Evolutionary conservation across 495 filamentous ascomycete species (phyloP), one percentile per base, ranked within the genome.

Genomic region (Penicillium maclennaniae): DNA sequence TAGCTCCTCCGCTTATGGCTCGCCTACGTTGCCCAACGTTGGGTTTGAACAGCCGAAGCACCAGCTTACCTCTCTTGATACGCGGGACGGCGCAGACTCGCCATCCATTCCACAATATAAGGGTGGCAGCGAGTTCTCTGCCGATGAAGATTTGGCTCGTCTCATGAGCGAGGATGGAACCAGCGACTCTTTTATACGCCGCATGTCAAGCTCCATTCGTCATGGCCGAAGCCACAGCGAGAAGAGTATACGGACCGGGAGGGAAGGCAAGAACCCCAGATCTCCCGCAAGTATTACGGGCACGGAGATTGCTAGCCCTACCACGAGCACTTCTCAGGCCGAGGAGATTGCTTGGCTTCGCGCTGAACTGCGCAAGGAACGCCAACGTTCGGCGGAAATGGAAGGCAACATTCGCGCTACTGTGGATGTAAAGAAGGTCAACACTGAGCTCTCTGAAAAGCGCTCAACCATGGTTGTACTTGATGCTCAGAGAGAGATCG

Each of bases 381-480:
- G 88, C 58, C 85, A 92, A 62, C 81, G 85, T 39, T 85, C 89
- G 37, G 81, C 85, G 2, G 91, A 97, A 61, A 81, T 97, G 49
- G 92, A 99, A 63, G 71, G 81, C 19, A 78, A 83, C 37, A 70
- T 86, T 53, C 80, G 81, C 50, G 79, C 83, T 15, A 87, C 87
- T 17, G 87, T 87, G 20, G 89, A 91, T 58, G 83, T 96, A 31
- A 89, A 91, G 65, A 86, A 83, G 51, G 80, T 93, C 26, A 91
- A 92, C 62, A 89, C 85, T 39, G 92, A 91, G 61, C 75, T 99
- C 12, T 79, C 87, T 31, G 91, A 97, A 70, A 97, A 97, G 75
- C 83, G 93, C 42, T 95, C 92, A 55, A 97, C 92, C 1, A 91
- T 99, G 62, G 92, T 93, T n/a, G 87, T 92, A 10, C 77, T 99